Conservation (phyloP, 768 basidiomycete species). For the Gymnopilus junonius region DNA sequence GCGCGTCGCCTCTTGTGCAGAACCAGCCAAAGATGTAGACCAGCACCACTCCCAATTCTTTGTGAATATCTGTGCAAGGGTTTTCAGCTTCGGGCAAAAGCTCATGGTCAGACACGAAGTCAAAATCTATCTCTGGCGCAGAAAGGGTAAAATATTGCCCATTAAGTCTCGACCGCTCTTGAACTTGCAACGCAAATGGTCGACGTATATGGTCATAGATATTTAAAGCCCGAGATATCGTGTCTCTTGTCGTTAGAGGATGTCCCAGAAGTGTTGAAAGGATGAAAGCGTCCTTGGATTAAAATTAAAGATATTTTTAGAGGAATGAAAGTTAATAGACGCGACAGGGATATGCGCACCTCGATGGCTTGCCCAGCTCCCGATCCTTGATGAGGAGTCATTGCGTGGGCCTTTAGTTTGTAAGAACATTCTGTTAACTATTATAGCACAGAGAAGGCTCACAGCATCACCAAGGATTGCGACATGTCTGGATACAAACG, state of each 20-base stretch:
- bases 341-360: constrained; percentile 28
- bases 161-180: constrained; percentile 42
- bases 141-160: constrained; percentile 47
- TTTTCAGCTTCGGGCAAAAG: constrained; percentile 36
- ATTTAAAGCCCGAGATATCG: constrained; percentile 42
- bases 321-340: constrained; percentile 32
- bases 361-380: constrained; percentile 65
- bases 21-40: constrained; percentile 49
- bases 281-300: constrained; percentile 51
- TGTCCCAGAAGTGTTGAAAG: constrained; percentile 52
- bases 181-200: constrained; percentile 44
- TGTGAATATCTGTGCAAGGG: constrained; percentile 45
- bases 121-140: constrained; percentile 35
- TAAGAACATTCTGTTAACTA: constrained; percentile 5
- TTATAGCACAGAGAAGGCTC: constrained; percentile 21
- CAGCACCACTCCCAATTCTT: constrained; percentile 69
- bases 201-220: constrained; percentile 56
- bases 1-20: constrained; percentile 41
- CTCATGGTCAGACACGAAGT: constrained; percentile 29
- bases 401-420: constrained; percentile 50
- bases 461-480: constrained; percentile 56
- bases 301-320: constrained; percentile 9
- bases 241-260: constrained; percentile 40
- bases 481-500: constrained; percentile 55
- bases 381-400: constrained; percentile 58